Percentiles rank a stretch among this genome's conserved stretches.
Evolutionary conservation across 2,329 filamentous ascomycete genomes (phyloP).

Genomic region (Cordyceps fumosorosea): DNA sequence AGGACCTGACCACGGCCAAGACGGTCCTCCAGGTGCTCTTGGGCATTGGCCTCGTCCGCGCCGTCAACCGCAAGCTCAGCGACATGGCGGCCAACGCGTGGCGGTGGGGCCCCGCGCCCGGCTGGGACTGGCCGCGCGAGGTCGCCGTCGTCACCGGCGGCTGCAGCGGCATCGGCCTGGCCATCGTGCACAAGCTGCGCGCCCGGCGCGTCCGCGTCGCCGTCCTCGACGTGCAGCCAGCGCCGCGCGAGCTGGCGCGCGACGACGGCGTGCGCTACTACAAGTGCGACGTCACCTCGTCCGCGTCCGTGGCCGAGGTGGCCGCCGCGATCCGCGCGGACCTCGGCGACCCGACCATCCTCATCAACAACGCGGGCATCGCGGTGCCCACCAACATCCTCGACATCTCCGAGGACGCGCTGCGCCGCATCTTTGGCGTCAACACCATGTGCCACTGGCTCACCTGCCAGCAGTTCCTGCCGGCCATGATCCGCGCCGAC

Average conservation of each 20-base stretch:
- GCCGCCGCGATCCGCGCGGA: conserved; percentile 42
- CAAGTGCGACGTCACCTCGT: conserved; percentile 58
- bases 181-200: conserved; percentile 53
- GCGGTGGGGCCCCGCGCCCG: neutral
- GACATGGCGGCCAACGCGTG: conserved; percentile 14
- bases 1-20: conserved; percentile 7
- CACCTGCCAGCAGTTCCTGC: conserved; percentile 56
- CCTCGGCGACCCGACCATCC: conserved; percentile 55
- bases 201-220: conserved; percentile 57
- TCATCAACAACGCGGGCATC: conserved; percentile 63
- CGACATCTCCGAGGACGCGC: conserved; percentile 42
- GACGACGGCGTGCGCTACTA: conserved; percentile 51
- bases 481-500: conserved; percentile 51
- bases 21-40: conserved; percentile 12
- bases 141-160: conserved; percentile 67
- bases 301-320: conserved; percentile 39
- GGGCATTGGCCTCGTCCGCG: conserved; percentile 11
- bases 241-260: conserved; percentile 13
- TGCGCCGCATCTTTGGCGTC: conserved; percentile 57
- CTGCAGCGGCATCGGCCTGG: conserved; percentile 60
- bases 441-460: conserved; percentile 60
- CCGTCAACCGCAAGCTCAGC: conserved; percentile 16
- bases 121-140: conserved; percentile 19
- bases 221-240: conserved; percentile 51
- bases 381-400: conserved; percentile 51